phyloP scores from a whole-genome alignment of 2,329 filamentous ascomycete genomes.

The Westerdykella ornata region DNA sequence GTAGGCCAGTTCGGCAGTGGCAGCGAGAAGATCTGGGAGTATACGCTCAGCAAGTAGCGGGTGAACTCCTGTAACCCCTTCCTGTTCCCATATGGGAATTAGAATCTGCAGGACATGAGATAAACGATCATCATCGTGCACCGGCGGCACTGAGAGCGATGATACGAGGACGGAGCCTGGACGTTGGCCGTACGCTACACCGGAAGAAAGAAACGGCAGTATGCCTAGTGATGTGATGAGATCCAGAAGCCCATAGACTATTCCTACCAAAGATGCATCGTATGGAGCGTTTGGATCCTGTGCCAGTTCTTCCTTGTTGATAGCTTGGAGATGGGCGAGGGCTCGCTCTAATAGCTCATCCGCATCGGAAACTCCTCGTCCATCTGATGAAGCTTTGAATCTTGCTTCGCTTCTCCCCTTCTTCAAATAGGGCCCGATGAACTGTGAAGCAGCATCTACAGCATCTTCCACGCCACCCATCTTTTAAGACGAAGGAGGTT shows the following conservation, averaged over 20 bases:
- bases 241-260: constrained; percentile 37
- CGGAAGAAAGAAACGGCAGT: constrained; percentile 29
- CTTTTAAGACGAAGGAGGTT: too few species aligned
- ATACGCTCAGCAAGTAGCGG: constrained; percentile 33
- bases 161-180: constrained; percentile 28
- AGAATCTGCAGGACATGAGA: constrained; percentile 12
- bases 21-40: constrained; percentile 32
- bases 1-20: constrained; percentile 31
- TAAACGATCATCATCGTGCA: constrained; percentile 11
- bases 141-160: constrained; percentile 8
- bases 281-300: constrained; percentile 32
- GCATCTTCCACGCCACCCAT: constrained; percentile 30
- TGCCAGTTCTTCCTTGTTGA: constrained; percentile 30
- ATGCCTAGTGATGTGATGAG: constrained; percentile 29
- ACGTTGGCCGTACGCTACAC: constrained; percentile 30
- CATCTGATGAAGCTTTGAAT: not conserved
- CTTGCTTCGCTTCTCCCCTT: constrained; percentile 6
- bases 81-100: constrained; percentile 22
- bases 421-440: constrained; percentile 27
- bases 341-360: constrained; percentile 22
- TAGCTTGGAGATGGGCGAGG: constrained; percentile 26
- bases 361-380: not conserved
- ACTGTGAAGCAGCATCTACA: constrained; percentile 29
- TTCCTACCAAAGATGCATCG: constrained; percentile 33
- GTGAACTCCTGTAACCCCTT: constrained; percentile 24